Percentiles rank a stretch among this genome's conserved stretches.
Conservation (phyloP, 805 yeast species). For the Metschnikowia bowlesiae region DNA sequence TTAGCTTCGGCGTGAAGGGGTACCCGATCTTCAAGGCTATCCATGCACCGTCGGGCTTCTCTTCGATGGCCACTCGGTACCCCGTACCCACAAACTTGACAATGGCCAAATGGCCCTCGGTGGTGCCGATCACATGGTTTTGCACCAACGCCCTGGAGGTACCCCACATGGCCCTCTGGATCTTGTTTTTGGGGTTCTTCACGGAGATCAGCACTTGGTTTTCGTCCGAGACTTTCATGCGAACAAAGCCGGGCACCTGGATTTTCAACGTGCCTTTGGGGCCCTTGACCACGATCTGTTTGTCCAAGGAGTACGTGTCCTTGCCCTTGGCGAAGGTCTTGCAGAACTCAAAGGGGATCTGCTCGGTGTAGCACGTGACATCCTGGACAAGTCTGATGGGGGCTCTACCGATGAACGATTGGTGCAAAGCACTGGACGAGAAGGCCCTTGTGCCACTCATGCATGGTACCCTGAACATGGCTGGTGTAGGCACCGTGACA, state of each 20-base stretch:
- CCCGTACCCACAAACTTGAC: constrained; percentile 95
- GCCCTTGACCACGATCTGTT: constrained; percentile 60
- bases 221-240: constrained; percentile 29
- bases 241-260: constrained; percentile 69
- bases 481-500: not conserved
- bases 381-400: constrained; percentile 69
- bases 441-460: constrained; percentile 13
- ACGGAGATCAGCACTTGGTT: constrained; percentile 52
- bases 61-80: constrained; percentile 80
- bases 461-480: constrained; percentile 13
- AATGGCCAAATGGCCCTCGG: constrained; percentile 88
- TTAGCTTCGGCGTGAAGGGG: constrained; percentile 71
- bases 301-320: constrained; percentile 52
- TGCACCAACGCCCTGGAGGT: constrained; percentile 75
- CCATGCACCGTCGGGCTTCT: constrained; percentile 45
- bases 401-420: constrained; percentile 74
- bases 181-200: constrained; percentile 49
- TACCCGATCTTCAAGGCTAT: constrained; percentile 84
- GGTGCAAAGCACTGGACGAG: constrained; percentile 9
- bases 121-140: constrained; percentile 80
- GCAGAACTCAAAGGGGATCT: constrained; percentile 51
- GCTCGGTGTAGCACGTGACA: constrained; percentile 45
- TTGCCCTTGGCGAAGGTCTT: constrained; percentile 64
- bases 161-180: constrained; percentile 93
- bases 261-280: constrained; percentile 69